Evolutionary conservation across 371 early-diverging fungal genomes (phyloP).

Genomic region (Saksenaea oblongispora): DNA sequence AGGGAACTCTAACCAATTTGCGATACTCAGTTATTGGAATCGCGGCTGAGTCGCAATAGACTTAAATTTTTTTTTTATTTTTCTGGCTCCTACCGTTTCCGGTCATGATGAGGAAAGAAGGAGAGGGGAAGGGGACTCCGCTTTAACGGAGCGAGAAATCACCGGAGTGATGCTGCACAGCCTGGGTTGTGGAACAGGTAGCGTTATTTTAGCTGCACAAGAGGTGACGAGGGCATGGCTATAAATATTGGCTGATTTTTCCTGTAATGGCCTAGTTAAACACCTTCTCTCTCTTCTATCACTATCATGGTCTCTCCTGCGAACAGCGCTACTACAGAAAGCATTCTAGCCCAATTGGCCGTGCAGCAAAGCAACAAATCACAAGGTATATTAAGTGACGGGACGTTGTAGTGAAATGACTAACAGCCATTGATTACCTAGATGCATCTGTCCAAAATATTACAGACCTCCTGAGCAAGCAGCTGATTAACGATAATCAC

Average conservation of each 20-base stretch:
- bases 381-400: background rate
- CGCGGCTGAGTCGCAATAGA: background rate
- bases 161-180: background rate
- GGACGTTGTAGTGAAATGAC: background rate
- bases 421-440: background rate
- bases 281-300: background rate
- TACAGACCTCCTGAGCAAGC: background rate
- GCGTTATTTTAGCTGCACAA: conserved; percentile 4
- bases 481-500: background rate
- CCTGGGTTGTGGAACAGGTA: background rate
- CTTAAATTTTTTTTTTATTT: background rate
- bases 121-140: background rate
- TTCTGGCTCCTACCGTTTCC: background rate
- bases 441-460: background rate
- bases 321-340: background rate
- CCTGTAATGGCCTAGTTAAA: background rate
- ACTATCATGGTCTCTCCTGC: conserved; percentile 1
- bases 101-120: background rate
- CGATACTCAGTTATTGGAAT: background rate
- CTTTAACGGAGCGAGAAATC: background rate
- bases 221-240: background rate
- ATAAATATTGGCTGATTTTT: background rate
- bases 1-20: background rate
- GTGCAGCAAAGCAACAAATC: background rate
- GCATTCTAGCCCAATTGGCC: background rate